Evolutionary conservation across 208 protist species (phyloP).

Genomic region (Acanthamoeba sp.): DNA sequence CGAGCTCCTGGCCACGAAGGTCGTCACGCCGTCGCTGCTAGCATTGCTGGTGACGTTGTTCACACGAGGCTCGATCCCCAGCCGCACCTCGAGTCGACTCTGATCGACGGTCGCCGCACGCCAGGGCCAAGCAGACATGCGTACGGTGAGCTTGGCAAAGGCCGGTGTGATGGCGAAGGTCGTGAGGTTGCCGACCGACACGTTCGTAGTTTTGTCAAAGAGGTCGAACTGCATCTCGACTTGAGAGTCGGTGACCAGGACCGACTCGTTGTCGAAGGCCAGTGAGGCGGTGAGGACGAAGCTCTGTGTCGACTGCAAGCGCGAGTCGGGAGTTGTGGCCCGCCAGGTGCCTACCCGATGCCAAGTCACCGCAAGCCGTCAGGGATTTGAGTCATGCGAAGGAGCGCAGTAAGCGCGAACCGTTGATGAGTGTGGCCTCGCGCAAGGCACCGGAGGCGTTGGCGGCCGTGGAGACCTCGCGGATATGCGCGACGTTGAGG

Average conservation of each 20-base stretch:
- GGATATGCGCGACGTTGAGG: neutral
- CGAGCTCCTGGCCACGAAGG: neutral
- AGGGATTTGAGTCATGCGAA: no score
- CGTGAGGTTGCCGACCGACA: neutral
- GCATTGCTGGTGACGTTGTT: neutral
- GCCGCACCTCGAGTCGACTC: neutral
- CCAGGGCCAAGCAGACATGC: neutral
- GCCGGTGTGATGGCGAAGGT: neutral
- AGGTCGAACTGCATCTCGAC: slow-evolving; percentile 1
- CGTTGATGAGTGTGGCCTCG: neutral
- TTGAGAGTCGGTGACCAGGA: neutral
- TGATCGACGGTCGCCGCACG: neutral
- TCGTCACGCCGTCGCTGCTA: neutral
- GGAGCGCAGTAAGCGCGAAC: neutral
- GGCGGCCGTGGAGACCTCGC: neutral
- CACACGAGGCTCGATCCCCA: neutral
- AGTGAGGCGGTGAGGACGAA: neutral
- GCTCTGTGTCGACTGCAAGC: neutral
- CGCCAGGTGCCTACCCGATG: no score
- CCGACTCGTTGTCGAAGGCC: neutral
- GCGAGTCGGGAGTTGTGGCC: no score
- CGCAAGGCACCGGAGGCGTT: neutral
- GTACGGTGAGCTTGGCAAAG: neutral
- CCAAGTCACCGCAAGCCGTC: no score
- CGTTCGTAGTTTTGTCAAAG: neutral